Conservation (phyloP, 2,329 filamentous ascomycete genomes). For the Paraphoma sp. region DNA sequence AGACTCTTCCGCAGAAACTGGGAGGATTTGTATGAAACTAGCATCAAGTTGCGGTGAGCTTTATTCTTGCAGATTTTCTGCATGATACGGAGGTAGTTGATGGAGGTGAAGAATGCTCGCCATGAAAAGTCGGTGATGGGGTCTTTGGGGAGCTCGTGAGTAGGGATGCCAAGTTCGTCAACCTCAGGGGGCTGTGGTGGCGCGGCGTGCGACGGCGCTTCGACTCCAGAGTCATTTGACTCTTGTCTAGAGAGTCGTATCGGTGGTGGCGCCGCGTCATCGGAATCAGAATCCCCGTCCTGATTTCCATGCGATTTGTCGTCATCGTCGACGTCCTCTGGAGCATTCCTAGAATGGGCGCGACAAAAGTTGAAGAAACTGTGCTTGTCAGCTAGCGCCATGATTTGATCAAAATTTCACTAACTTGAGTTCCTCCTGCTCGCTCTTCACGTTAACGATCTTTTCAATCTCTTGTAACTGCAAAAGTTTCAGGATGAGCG, state of each 20-base stretch:
- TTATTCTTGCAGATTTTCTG: slow-evolving; percentile 98
- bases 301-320: slow-evolving; percentile 23
- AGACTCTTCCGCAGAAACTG: slow-evolving; percentile 91
- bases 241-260: slow-evolving; percentile 65
- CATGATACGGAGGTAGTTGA: slow-evolving; percentile 94
- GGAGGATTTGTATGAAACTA: slow-evolving; percentile 94
- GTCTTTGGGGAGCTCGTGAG: slow-evolving; percentile 70
- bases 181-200: slow-evolving; percentile 61
- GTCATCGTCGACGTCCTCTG: slow-evolving; percentile 31
- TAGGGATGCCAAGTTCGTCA: slow-evolving; percentile 86
- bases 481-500: slow-evolving; percentile 89
- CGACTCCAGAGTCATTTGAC: slow-evolving; percentile 32
- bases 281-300: slow-evolving; percentile 48
- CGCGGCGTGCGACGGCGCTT: slow-evolving; percentile 34
- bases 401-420: slow-evolving; percentile 22
- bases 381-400: slow-evolving; percentile 15
- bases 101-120: slow-evolving; percentile 92
- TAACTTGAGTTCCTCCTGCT: slow-evolving; percentile 81
- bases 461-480: slow-evolving; percentile 94
- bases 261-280: slow-evolving; percentile 83
- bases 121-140: slow-evolving; percentile 91
- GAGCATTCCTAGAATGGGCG: slow-evolving; percentile 67
- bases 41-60: slow-evolving; percentile 88
- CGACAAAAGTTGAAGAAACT: slow-evolving; percentile 95
- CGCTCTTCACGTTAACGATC: slow-evolving; percentile 83